Conservation (phyloP, 768 basidiomycete species). For the Boletus vermiculosoides region DNA sequence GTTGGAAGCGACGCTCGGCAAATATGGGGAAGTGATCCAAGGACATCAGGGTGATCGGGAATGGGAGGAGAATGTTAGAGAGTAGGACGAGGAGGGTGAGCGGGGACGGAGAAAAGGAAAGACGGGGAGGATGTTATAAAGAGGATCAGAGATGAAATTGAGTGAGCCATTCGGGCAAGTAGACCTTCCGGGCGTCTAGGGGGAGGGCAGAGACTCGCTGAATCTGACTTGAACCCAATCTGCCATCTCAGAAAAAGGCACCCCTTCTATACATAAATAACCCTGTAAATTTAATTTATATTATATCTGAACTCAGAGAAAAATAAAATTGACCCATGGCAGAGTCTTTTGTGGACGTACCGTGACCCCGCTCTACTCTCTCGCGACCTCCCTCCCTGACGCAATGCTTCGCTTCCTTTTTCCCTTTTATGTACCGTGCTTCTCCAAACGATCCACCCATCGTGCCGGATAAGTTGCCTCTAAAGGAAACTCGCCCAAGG, state of each 20-base stretch:
- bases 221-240: constrained; percentile 30
- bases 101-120: constrained; percentile 9
- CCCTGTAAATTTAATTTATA: background rate
- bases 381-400: background rate
- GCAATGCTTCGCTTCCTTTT: constrained; percentile 3
- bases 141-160: constrained; percentile 31
- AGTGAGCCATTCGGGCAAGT: constrained; percentile 15
- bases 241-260: constrained; percentile 13
- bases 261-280: background rate
- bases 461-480: constrained; percentile 4
- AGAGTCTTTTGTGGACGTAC: background rate
- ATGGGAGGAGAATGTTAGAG: background rate
- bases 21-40: constrained; percentile 36
- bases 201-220: background rate
- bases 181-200: background rate
- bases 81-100: background rate
- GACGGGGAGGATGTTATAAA: constrained; percentile 28
- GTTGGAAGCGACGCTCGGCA: constrained; percentile 33
- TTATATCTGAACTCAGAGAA: background rate
- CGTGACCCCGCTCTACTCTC: constrained; percentile 5
- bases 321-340: background rate
- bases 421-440: constrained; percentile 14
- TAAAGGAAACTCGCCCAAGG: constrained; percentile 1
- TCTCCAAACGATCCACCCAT: constrained; percentile 21
- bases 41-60: constrained; percentile 26